A percentile compares a stretch with the other conserved stretches of the same genome.
Conservation (phyloP, 345 rosid genomes). For the Hibiscus mutabilis region DNA sequence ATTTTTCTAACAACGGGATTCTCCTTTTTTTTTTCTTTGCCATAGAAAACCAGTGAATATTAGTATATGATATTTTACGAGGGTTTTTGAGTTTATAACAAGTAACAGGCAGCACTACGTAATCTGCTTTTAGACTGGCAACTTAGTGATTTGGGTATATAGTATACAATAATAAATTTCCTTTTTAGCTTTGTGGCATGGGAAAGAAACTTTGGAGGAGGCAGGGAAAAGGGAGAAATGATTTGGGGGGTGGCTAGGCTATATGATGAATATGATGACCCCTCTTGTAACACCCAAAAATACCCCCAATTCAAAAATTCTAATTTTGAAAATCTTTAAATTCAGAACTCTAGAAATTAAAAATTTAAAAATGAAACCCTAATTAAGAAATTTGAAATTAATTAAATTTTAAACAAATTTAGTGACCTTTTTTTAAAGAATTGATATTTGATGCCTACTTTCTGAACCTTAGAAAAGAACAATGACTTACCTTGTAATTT, state of each 20-base stretch:
- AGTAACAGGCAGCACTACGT: background rate
- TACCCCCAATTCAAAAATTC: no score
- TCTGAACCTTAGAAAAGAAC: no score
- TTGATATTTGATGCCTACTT: no score
- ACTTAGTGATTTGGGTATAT: background rate
- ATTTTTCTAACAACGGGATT: background rate
- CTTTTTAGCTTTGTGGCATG: background rate
- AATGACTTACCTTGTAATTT: no score
- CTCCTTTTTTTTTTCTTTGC: no score
- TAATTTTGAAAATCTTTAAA: no score
- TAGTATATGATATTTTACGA: background rate
- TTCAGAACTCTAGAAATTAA: no score
- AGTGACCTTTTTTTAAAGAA: no score
- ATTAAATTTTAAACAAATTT: no score
- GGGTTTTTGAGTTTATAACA: background rate
- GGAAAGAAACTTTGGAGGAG: background rate
- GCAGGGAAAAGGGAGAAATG: conserved; percentile 28
- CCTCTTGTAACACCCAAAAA: no score
- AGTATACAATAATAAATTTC: background rate
- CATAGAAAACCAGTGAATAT: background rate
- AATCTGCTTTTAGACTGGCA: background rate
- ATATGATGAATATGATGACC: conserved; percentile 36
- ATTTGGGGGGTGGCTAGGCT: conserved; percentile 34
- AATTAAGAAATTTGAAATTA: no score
- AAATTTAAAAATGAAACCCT: no score